Conservation (phyloP, 116 monocot species). For the Phalaenopsis hybrid region DNA sequence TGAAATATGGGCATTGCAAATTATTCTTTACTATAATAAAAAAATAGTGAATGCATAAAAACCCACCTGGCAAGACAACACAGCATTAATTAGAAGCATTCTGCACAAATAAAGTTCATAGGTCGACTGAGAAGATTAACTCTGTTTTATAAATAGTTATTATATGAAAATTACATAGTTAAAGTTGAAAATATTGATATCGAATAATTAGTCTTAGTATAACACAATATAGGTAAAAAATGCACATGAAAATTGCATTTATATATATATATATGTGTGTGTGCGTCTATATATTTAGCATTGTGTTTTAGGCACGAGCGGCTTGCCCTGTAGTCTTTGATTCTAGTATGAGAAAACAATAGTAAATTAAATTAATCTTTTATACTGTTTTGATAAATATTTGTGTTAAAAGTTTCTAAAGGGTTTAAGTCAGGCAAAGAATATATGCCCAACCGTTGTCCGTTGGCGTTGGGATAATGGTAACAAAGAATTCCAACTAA, state of each 20-base stretch:
- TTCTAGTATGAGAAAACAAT: not conserved
- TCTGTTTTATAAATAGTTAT: no score
- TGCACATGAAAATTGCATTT: not conserved
- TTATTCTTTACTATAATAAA: not conserved
- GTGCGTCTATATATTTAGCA: not conserved
- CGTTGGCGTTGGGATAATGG: not conserved
- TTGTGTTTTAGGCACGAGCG: not conserved
- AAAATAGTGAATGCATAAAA: not conserved
- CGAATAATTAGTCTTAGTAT: no score
- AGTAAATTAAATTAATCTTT: not conserved
- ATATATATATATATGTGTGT: no score
- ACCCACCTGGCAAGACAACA: not conserved
- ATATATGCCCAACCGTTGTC: not conserved
- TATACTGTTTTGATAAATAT: not conserved
- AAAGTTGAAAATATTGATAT: no score
- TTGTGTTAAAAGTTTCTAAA: no score
- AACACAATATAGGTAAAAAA: no score
- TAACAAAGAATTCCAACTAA: not conserved
- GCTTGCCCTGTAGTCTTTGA: no score
- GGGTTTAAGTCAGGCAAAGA: no score
- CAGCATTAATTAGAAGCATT: no score
- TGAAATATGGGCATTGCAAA: not conserved
- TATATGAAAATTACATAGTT: no score
- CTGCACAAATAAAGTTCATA: no score
- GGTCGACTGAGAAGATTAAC: no score